Base-by-base conservation (phyloP, 495 filamentous ascomycete genomes). In the Penicillium steckii region DNA sequence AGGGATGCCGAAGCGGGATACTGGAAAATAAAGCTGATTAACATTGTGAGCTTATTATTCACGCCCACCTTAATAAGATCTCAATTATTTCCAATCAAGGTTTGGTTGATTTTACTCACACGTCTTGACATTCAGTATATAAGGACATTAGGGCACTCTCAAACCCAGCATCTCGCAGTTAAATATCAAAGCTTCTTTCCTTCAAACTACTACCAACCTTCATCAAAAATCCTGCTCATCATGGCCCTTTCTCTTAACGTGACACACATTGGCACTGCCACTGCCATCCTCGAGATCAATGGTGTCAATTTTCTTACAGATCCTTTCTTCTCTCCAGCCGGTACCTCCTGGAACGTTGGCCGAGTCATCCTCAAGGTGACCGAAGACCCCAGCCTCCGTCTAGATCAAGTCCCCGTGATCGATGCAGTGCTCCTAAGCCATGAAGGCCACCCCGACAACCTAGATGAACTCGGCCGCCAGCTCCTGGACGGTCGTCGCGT, bases 361-460 rank as follows among this genome's bases (percentile, higher is more conserved):
- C 44, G 56, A 5, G 27, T 51, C 10, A 32, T 59, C 0, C 65
- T 80, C 18, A 73, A 67, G 8, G 61, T 55, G 9, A 51, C 61
- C 10, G 60, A 72, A 19, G 48, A 43, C 17, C 73, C 77, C 0
- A 74, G 71, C 6, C 50, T 80, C 0, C 23, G 52, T 0, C 60
- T 79, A 0, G 50, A 65, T 1, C 26, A 75, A 3, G 65, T 82
- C 0, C 79, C 80, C 1, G 61, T 61, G 6, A 78, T 82, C 52
- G 78, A 80, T 25, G 76, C 71, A 10, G 60, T 83, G 3, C 66
- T 83, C 5, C 68, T 83, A 12, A 76, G 74, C 59, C 78, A 83
- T 49, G 80, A 81, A 62, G 79, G 81, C 56, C 78, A 83, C 48
- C 67, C 69, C 0, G 78, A 82, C 50, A 83, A 81, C 53, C 69